Conservation (phyloP, 805 yeast genomes). For the Spathaspora passalidarum region DNA sequence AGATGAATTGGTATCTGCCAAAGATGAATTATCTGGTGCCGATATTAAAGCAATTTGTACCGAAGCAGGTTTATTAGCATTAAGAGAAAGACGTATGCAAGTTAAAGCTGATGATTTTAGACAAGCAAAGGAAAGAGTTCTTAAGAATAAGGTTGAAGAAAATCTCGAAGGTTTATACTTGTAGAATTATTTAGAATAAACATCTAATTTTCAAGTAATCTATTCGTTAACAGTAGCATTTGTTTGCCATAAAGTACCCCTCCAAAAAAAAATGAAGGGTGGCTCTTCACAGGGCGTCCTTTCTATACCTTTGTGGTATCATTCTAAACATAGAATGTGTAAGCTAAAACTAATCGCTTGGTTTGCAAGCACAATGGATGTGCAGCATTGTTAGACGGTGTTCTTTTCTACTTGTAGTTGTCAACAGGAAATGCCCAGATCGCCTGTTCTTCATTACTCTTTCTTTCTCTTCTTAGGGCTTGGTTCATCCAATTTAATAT, state of each 20-base stretch:
- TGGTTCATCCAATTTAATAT: background rate
- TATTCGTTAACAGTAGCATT: no score
- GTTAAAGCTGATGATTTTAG: conserved; percentile 92
- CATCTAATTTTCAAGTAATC: background rate
- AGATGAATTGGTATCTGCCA: conserved; percentile 82
- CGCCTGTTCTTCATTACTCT: background rate
- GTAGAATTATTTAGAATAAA: conserved; percentile 20
- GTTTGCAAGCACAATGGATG: no score
- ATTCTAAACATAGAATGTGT: no score
- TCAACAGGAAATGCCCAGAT: background rate
- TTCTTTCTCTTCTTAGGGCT: background rate
- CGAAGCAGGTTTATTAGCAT: conserved; percentile 92
- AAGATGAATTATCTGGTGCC: conserved; percentile 95
- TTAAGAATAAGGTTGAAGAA: conserved; percentile 96
- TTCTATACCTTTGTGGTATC: no score
- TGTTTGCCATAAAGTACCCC: no score
- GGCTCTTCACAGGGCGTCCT: no score
- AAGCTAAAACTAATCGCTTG: no score
- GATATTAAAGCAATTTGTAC: conserved; percentile 97
- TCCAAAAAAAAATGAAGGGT: no score
- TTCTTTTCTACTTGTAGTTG: no score
- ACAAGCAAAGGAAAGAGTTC: conserved; percentile 89
- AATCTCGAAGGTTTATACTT: conserved; percentile 90
- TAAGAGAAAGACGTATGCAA: conserved; percentile 96
- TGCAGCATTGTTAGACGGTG: no score